Base-by-base conservation (phyloP, 768 basidiomycete genomes). In the Hortiboletus campestris region DNA sequence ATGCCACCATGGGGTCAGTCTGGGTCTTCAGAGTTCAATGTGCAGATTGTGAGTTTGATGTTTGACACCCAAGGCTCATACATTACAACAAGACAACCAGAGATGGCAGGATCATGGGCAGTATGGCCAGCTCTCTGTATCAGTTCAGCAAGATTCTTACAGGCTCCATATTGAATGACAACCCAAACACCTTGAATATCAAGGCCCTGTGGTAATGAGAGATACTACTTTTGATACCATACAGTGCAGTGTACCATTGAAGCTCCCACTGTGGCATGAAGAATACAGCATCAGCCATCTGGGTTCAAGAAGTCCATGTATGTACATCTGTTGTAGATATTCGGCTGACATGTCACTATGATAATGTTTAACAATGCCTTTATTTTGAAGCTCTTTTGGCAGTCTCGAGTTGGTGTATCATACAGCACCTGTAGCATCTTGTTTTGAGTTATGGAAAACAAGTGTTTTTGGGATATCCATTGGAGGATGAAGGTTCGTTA, bases 301-400 rank as follows among this genome's bases (percentile, higher is more conserved):
- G 45, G 40, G 0, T 55, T 5, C 31, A 34, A 58, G 48, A 72
- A 72, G 34, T 59, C 58, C 6, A 62, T 25, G 32, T 67, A 69
- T 0, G 56, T 60, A n/a, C n/a, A n/a, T n/a, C 6, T 55, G 16
- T 19, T 64, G 20, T 0, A 72, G 56, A 35, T 71, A 74, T 9
- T 52, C 43, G 6, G 56, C 42, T 0, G 70, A 72, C 71, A 73
- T 72, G 1, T 46, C 40, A 13, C 58, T 55, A 31, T 74, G 64
- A 35, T 73, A 73, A 32, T 71, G 66, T 3, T 19, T 39, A 11
- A 72, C 49, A 6, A 72, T 43, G 0, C 63, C 64, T 2, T 28
- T 52, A 0, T 56, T 51, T 17, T 32, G 53, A 17, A 51, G 32
- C 16, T 38, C 7, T 0, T 3, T 6, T 1, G 68, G 64, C 1